Percentiles rank a stretch among this genome's conserved stretches.
Conservation (phyloP, 805 yeast genomes). For the Kodamaea neixiangensis region DNA sequence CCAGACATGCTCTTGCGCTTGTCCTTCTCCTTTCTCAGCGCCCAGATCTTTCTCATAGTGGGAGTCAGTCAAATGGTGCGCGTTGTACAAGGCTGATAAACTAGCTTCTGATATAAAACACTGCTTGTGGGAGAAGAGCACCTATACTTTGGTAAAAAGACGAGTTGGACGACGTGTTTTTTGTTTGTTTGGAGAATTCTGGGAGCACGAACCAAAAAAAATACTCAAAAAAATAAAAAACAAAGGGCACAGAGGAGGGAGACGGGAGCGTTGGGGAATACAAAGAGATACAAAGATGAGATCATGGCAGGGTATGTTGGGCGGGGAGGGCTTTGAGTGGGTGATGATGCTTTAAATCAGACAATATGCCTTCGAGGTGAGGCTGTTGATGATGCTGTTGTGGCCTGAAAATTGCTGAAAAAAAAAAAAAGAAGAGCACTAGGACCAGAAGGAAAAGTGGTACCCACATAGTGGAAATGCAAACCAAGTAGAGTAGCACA, state of each 20-base stretch:
- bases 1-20: conserved; percentile 24
- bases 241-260: conserved; percentile 3
- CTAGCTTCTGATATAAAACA: no score
- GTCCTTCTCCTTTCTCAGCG: conserved; percentile 27
- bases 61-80: not conserved
- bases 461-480: no score
- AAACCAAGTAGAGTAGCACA: no score
- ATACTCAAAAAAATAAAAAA: not conserved
- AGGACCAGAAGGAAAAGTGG: no score
- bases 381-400: no score
- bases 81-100: conserved; percentile 1
- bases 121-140: not conserved
- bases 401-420: no score
- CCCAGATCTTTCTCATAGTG: conserved; percentile 32
- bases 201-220: not conserved
- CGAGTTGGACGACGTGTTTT: conserved; percentile 6
- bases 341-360: no score
- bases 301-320: not conserved
- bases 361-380: no score
- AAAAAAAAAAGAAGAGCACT: no score
- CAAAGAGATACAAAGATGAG: not conserved
- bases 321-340: not conserved
- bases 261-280: not conserved
- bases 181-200: conserved; percentile 5
- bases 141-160: not conserved